Evolutionary conservation across 2,329 filamentous ascomycete genomes (phyloP), one percentile per base, ranked within the genome.

Genomic region (Fusarium coicis): DNA sequence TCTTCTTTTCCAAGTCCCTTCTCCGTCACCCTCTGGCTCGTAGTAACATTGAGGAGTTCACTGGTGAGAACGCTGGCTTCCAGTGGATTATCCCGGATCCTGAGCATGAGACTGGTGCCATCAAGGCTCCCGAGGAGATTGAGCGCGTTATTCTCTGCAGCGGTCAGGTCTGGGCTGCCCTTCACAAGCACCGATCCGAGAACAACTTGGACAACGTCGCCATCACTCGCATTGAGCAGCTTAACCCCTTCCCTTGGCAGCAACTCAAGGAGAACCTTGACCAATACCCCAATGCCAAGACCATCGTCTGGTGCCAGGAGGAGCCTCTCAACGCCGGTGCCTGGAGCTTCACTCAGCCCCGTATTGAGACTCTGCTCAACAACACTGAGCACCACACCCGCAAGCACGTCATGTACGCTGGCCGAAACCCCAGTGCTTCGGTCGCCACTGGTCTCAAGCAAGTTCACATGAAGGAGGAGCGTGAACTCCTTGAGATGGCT

Each of bases 191-290:
- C 89, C 95, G 96, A 78, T 90, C 93, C 77, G 89, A 94, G 73
- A 93, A 97, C 82, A 92, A 93, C 74, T 90, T 97, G 81, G 94
- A 95, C 84, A 92, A 98, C 81, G 93, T 96, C 26, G 96, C 96
- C 80, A 92, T 99, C 82, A 98, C 95, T 28, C 95, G 96, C 81
- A 91, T 99, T 76, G 96, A 99, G 87, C 96, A 99, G 86, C 90
- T 99, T 69, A 95, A 99, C 87, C 96, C 96, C 79, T 99, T 99
- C 93, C 96, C 96, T 57, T 99, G 96, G 96, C 92, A 95, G 78
- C 95, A 96, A 84, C 90, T 99, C 62, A 94, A 93, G 87, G 96
- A 98, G 84, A 98, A 98, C 87, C 89, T 99, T 61, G 96, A 99
- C 87, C 91, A 87, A 83, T 99, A 99, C 87, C 94, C 95, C 81